Base-by-base conservation (phyloP, 306 rosid species). In the Rubus parviflorus region DNA sequence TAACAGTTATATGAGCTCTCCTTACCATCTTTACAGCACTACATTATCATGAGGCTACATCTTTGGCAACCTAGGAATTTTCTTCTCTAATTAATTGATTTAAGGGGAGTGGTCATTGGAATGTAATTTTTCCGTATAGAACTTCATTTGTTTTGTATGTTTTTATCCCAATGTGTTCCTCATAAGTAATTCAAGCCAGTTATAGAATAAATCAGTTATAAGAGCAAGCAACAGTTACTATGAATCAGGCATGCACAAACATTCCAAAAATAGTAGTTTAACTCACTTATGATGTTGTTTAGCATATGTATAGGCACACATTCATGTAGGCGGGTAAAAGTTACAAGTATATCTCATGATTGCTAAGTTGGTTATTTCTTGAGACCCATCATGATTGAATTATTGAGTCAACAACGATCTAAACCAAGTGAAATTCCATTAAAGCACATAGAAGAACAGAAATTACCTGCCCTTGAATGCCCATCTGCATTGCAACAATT, bases 391-490 rank as follows among this genome's bases (percentile, higher is more conserved):
- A 11, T 38, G 74, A 69, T 40, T 43, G 16, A 62, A 62, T 20
- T 63, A 25, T 22, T 46, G 49, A 37, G 22, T 11, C 60, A 64
- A 62, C 22, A 74, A 65, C 23, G 45, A 42, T 68, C 60, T 38
- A 40, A 70, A 77, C 49, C 60, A 47, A 49, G 40, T 61, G 75
- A 58, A 51, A 58, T 68, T 14, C 17, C 66, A 47, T 22, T 79
- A 30, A 72, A 72, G 70, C 66, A 76, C 63, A 85, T 6, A 80
- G 57, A 73, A 73, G 68, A 75, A 14, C 60, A 46, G 58, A 38
- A 73, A 40, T 70, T 88, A 94, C 97, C 97, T 95, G 97, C 60
- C 97, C 98, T 85, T 92, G 98, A 81, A 95, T 89, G 62, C 98
- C 98, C 97, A 89, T 89, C 86, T 95, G 97, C 90, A 95, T 79